phyloP scores from a whole-genome alignment of 164 flowering plant genomes.

The Sedum album region DNA sequence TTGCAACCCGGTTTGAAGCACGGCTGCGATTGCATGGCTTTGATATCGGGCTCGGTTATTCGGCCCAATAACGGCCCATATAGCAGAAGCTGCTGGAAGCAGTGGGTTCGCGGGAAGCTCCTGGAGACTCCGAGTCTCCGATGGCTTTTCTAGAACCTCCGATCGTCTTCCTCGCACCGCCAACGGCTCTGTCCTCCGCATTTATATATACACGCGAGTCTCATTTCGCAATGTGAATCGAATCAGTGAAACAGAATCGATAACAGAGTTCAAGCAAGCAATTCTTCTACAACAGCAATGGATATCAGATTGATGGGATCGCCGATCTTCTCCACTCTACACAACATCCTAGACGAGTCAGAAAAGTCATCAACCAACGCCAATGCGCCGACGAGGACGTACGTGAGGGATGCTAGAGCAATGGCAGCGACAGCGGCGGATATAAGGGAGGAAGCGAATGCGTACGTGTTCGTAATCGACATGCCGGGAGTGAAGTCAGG shows the following conservation, averaged over 20 bases:
- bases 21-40: background rate
- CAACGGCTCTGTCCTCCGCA: background rate
- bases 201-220: background rate
- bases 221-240: background rate
- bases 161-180: background rate
- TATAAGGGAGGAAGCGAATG: conserved; percentile 19
- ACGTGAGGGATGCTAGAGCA: conserved; percentile 58
- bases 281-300: conserved; percentile 16
- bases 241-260: background rate
- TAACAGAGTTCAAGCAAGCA: background rate
- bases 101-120: conserved; percentile 1
- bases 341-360: conserved; percentile 28
- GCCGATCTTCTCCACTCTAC: conserved; percentile 33
- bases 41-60: background rate
- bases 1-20: background rate
- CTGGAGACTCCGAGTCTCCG: conserved; percentile 5
- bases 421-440: conserved; percentile 41
- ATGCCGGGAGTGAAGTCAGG: conserved; percentile 31
- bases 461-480: conserved; percentile 25
- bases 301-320: conserved; percentile 35
- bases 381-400: conserved; percentile 31
- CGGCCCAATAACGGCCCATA: background rate
- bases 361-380: conserved; percentile 18
- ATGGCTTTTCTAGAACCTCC: background rate
- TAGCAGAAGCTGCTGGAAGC: background rate